These are phyloP conservation scores for Protomyces macrosporus DNA, from an alignment of 1,139 yeast genomes.

Conservation along the genomic window DNA sequence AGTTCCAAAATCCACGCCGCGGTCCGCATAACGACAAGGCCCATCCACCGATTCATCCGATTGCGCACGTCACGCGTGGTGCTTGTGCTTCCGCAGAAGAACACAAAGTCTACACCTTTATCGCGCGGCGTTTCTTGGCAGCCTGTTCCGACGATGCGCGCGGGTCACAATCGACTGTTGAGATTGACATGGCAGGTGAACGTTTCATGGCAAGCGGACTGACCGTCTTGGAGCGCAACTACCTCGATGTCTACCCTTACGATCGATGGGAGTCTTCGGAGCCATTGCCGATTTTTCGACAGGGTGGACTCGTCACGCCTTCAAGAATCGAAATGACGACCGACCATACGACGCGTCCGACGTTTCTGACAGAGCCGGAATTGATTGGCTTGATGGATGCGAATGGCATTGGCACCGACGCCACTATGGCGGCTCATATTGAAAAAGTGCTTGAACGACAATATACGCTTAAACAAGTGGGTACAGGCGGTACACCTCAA, in stretches of 20 bases:
- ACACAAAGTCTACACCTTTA: slow-evolving; percentile 75
- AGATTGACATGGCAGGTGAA: slow-evolving; percentile 74
- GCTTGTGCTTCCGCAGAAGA: slow-evolving; percentile 47
- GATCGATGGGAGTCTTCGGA: slow-evolving; percentile 66
- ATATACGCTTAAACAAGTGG: slow-evolving; percentile 51
- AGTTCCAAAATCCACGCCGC: slow-evolving; percentile 58
- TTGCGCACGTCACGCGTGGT: slow-evolving; percentile 41
- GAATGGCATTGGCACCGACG: slow-evolving; percentile 98
- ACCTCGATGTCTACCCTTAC: slow-evolving; percentile 73
- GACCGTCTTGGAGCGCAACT: slow-evolving; percentile 65
- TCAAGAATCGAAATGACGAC: slow-evolving; percentile 55
- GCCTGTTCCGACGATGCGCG: slow-evolving; percentile 88
- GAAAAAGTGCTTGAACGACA: slow-evolving; percentile 66
- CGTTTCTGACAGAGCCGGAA: slow-evolving; percentile 83
- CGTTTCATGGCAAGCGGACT: slow-evolving; percentile 64
- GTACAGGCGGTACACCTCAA: slow-evolving; percentile 31
- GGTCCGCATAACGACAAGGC: slow-evolving; percentile 91
- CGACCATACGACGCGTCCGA: slow-evolving; percentile 78
- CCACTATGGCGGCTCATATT: slow-evolving; percentile 97
- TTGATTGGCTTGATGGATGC: slow-evolving; percentile 90
- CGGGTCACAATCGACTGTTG: slow-evolving; percentile 62
- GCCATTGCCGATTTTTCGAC: slow-evolving; percentile 59
- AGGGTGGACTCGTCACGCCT: slow-evolving; percentile 55
- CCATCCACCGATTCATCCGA: slow-evolving; percentile 98
- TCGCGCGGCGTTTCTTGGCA: slow-evolving; percentile 81